phyloP scores from a whole-genome alignment of 2,329 filamentous ascomycete genomes.

The Fusarium secorum region DNA sequence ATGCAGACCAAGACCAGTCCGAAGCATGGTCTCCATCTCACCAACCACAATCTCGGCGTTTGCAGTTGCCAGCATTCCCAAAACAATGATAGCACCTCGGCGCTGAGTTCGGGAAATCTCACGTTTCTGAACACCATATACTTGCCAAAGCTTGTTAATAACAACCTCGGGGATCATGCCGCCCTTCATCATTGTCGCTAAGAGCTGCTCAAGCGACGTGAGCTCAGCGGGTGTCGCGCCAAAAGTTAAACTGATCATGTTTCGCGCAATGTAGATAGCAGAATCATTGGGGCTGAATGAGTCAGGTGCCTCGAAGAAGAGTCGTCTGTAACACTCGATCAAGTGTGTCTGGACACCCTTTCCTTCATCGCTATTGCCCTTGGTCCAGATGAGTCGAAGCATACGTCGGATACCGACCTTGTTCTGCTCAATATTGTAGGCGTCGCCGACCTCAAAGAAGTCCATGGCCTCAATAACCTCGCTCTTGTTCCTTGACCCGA shows the following conservation, averaged over 20 bases:
- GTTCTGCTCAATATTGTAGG: conserved; percentile 94
- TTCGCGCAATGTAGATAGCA: conserved; percentile 93
- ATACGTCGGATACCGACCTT: conserved; percentile 93
- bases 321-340: conserved; percentile 93
- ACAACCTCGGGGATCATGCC: conserved; percentile 87
- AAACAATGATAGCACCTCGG: conserved; percentile 91
- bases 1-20: conserved; percentile 83
- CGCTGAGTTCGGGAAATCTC: conserved; percentile 93
- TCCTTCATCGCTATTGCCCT: conserved; percentile 98
- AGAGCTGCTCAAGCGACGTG: conserved; percentile 91
- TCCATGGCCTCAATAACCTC: conserved; percentile 99
- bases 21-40: conserved; percentile 93
- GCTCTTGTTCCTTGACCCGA: conserved; percentile 96
- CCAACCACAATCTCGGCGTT: conserved; percentile 92
- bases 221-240: conserved; percentile 93
- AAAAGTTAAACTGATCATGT: conserved; percentile 99
- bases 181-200: conserved; percentile 97
- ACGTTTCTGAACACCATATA: conserved; percentile 92
- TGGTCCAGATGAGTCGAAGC: conserved; percentile 98
- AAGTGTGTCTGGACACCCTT: conserved; percentile 97
- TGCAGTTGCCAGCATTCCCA: conserved; percentile 95
- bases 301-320: conserved; percentile 96
- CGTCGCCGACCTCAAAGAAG: conserved; percentile 94
- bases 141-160: conserved; percentile 93
- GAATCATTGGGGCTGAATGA: conserved; percentile 88